Evolutionary conservation across 345 rosid species (phyloP), one percentile per base, ranked within the genome.

Genomic region (Eucalyptus grandis): DNA sequence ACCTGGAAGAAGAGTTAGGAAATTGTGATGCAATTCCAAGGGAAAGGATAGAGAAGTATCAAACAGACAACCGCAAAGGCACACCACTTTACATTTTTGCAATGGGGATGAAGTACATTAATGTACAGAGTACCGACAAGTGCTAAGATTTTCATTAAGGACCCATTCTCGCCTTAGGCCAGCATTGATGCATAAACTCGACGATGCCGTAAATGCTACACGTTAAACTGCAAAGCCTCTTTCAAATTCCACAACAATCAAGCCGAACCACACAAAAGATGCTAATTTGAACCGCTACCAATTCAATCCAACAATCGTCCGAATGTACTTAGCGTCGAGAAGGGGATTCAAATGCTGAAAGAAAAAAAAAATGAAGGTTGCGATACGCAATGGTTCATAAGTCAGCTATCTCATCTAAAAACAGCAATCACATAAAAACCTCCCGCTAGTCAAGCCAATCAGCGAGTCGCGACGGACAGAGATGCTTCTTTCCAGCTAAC

Each of bases 1-100:
- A 94, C 95, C 98, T 97, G 94, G 30, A 86, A 62, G 58, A 85
- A 27, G 86, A 22, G 37, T 17, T 22, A 87, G 67, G 24, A 62
- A 53, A 72, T 26, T 19, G 85, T 40, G 47, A 77, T 40, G 30
- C 85, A 77, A 77, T 77, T 77, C 85, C 85, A 77, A 77, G 43
- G 85, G 30, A 77, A 50, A 86, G 19, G 30, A 86, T 30, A 31
- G 49, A 34, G 27, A 40, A 67, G 81, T 27, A 89, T 24, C 56
- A 86, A 86, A 86, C 11, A 65, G 65, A 77, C 47, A 77, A 9
- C 85, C 2, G 5, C 47, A 77, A 69, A 31, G 51, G 60, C 46
- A 88, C 46, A 2, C 62, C 9, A 34, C 46, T 31, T 58, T 47
- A 86, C 47, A 11, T 40, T 40, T 40, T 22, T 11, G 85, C 85